Evolutionary conservation across 306 rosid genomes (phyloP).

Genomic region (Ochetophila trinervis): DNA sequence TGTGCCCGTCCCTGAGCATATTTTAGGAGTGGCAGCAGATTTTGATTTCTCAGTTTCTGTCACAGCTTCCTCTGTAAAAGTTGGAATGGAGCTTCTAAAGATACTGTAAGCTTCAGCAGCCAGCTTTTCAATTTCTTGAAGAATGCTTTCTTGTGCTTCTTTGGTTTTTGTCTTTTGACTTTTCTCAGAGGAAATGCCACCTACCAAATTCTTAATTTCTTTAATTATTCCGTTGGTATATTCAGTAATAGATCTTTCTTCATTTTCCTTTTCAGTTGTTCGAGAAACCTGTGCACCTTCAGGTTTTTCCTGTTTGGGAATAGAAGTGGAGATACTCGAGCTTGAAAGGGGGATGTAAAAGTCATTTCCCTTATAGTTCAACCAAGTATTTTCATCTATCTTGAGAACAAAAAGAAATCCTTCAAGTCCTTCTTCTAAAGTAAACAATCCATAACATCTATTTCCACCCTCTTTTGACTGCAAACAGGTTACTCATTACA

Average conservation of each 20-base stretch:
- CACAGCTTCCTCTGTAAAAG: conserved; percentile 50
- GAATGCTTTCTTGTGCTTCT: conserved; percentile 81
- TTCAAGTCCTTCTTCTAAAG: conserved; percentile 64
- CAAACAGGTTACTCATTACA: conserved; percentile 27
- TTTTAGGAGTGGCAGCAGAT: conserved; percentile 29
- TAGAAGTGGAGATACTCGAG: conserved; percentile 36
- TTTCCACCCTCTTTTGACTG: conserved; percentile 67
- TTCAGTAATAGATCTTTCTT: conserved; percentile 40
- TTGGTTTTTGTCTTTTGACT: conserved; percentile 50
- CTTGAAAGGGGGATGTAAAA: conserved; percentile 66
- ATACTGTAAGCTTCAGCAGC: conserved; percentile 93
- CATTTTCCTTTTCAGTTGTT: conserved; percentile 30
- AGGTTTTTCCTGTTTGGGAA: conserved; percentile 27
- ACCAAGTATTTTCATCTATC: conserved; percentile 65
- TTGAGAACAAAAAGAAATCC: conserved; percentile 89
- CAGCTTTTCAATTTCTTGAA: conserved; percentile 84
- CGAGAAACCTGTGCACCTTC: conserved; percentile 32
- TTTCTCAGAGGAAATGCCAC: conserved; percentile 68
- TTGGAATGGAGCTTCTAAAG: conserved; percentile 68
- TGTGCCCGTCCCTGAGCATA: conserved; percentile 69
- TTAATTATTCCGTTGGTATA: conserved; percentile 67
- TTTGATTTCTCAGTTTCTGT: conserved; percentile 26
- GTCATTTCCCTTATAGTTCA: conserved; percentile 63
- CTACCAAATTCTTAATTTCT: conserved; percentile 71
- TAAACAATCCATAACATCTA: conserved; percentile 50